Evolutionary conservation across 441 rosid species (phyloP).

Genomic region (Croton laevigatus): DNA sequence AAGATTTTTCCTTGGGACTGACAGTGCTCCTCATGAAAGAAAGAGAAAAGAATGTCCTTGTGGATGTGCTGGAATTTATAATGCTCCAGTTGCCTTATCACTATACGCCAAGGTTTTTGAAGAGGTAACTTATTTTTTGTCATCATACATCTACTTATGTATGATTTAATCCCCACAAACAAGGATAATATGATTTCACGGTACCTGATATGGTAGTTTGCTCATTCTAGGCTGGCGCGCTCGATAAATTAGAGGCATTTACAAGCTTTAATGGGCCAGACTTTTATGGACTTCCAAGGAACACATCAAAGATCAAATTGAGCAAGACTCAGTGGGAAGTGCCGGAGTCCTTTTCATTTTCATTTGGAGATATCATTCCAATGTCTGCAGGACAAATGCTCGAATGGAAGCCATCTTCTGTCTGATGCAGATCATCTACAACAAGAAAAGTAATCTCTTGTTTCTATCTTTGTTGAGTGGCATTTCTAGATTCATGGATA

Average conservation of each 20-base stretch:
- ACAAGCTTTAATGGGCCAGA: conserved; percentile 96
- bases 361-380: conserved; percentile 76
- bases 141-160: neutral
- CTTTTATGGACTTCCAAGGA: conserved; percentile 90
- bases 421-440: conserved; percentile 10
- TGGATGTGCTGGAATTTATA: conserved; percentile 92
- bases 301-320: conserved; percentile 64
- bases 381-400: conserved; percentile 88
- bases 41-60: conserved; percentile 70
- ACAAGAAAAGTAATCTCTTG: neutral
- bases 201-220: conserved; percentile 1
- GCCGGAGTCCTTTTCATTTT: conserved; percentile 56
- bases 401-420: conserved; percentile 55
- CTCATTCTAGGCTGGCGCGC: conserved; percentile 66
- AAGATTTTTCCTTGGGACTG: conserved; percentile 90
- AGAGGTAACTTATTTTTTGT: conserved; percentile 48
- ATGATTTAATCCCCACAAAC: too few relatives aligned
- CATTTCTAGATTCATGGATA: too few relatives aligned
- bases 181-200: too few relatives aligned
- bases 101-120: conserved; percentile 86
- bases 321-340: conserved; percentile 66
- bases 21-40: conserved; percentile 94
- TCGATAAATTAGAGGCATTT: conserved; percentile 88
- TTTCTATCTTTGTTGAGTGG: too few relatives aligned
- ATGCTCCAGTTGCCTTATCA: conserved; percentile 76